Evolutionary conservation across 225 moss, liverwort and hornwort species (phyloP), one percentile per base, ranked within the genome.

Genomic region (Anthoceros angustus): DNA sequence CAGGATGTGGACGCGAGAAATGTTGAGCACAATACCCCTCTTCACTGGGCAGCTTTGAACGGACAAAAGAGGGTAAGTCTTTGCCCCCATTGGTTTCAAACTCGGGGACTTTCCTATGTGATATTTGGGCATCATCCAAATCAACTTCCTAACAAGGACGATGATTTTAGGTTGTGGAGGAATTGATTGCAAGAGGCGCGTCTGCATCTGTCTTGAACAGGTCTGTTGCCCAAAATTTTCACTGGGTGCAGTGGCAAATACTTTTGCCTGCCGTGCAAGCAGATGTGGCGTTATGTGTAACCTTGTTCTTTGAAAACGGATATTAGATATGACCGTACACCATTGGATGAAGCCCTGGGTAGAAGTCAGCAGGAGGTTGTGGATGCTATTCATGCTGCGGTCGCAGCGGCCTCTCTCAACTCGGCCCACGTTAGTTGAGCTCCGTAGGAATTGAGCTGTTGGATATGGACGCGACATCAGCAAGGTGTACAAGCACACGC

Each of bases 41-140:
- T 85, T 41, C 84, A 84, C 65, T 82, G 81, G 66, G 84, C 84
- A 62, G 82, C 79, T 74, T 79, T 85, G 26, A 85, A 85, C 69
- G 79, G 79, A 62, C 84, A 85, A 68, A 82, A 73, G 66, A 62
- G 67, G 73, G 84, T 81, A 39, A 69, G 50, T 60, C 16, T 39
- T 39, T 0, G 4, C 41, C 9, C 25, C 16, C 9, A 4, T 65
- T 41, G 39, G n/a, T 8, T 42, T 40, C 25, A 40, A 8, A 10
- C 18, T 16, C n/a, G 11, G 5, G 8, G 14, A 66, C 1, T 10
- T 42, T 9, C 7, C 9, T 8, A 66, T 23, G 16, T 41, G 9
- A 26, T 4, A 21, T 4, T 18, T 7, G 4, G 11, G 0, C 10
- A 21, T 4, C 12, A 43, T 66, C 18, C 18, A n/a, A 66, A 0